Evolutionary conservation across 2,329 filamentous ascomycete species (phyloP).

Genomic region (Arthrobotrys pseudoclavata): DNA sequence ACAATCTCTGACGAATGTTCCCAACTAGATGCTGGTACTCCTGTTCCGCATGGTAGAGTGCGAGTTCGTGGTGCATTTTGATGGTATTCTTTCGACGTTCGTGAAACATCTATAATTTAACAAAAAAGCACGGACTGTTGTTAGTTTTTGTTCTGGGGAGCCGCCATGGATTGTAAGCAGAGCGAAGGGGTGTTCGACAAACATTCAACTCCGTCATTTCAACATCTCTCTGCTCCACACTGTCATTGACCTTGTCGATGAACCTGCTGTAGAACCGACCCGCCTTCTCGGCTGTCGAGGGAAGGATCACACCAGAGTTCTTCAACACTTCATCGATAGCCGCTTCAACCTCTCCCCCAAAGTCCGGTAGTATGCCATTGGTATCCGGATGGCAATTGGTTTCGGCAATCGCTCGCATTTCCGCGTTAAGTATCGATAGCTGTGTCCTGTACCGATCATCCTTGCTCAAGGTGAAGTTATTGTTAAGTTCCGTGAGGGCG

Average conservation of each 20-base stretch:
- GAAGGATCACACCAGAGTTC: slow-evolving; percentile 48
- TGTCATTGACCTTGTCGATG: slow-evolving; percentile 54
- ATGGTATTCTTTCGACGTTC: slow-evolving; percentile 42
- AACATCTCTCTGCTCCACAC: slow-evolving; percentile 52
- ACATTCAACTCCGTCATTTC: slow-evolving; percentile 57
- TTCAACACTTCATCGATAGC: slow-evolving; percentile 55
- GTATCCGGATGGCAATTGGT: slow-evolving; percentile 55
- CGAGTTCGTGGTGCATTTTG: slow-evolving; percentile 49
- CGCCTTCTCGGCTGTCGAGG: slow-evolving; percentile 48
- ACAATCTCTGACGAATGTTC: slow-evolving; percentile 51
- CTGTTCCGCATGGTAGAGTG: slow-evolving; percentile 48
- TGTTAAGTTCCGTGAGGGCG: slow-evolving; percentile 53
- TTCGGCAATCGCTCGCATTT: slow-evolving; percentile 58
- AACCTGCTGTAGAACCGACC: slow-evolving; percentile 53
- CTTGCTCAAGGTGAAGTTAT: slow-evolving; percentile 47
- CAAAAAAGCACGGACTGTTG: neutral
- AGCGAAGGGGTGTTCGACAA: neutral
- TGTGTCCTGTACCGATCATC: slow-evolving; percentile 57
- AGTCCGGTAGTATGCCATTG: slow-evolving; percentile 58
- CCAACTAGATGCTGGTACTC: slow-evolving; percentile 59
- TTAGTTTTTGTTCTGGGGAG: neutral
- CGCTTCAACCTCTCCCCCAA: slow-evolving; percentile 55
- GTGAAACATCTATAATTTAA: slow-evolving; percentile 44
- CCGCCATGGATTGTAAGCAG: neutral
- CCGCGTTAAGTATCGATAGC: slow-evolving; percentile 57